phyloP scores from a whole-genome alignment of 805 yeast species.

The Lipomyces yamadae region DNA sequence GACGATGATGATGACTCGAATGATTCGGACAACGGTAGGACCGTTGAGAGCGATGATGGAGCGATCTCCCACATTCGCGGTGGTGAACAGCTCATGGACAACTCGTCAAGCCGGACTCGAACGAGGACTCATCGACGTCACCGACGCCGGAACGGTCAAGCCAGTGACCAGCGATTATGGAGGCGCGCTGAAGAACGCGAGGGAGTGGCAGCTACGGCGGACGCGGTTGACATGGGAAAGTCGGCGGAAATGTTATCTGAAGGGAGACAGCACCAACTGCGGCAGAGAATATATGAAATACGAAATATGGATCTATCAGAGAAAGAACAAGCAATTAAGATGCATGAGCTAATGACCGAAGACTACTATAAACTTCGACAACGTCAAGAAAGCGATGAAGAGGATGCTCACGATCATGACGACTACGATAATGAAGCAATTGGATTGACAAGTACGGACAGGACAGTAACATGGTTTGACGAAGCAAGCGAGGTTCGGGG shows the following conservation, averaged over 20 bases:
- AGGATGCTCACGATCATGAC: conserved; percentile 39
- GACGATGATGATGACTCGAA: conserved; percentile 2
- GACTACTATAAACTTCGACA: conserved; percentile 41
- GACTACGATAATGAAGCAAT: conserved; percentile 24
- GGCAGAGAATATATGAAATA: conserved; percentile 44
- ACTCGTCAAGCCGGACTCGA: conserved; percentile 7
- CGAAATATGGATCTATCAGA: conserved; percentile 43
- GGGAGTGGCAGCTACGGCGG: neutral
- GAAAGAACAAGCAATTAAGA: conserved; percentile 44
- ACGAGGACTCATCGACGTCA: neutral
- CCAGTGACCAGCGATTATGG: neutral
- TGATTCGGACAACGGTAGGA: neutral
- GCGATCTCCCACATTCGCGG: neutral
- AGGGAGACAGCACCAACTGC: conserved; percentile 35
- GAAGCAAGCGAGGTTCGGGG: conserved; percentile 53
- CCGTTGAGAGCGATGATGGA: neutral
- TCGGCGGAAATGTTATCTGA: conserved; percentile 17
- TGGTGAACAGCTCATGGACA: neutral
- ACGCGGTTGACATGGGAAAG: neutral
- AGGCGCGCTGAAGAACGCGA: neutral
- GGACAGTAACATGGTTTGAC: conserved; percentile 47
- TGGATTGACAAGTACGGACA: conserved; percentile 21
- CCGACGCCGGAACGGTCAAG: neutral
- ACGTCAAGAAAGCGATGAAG: conserved; percentile 36
- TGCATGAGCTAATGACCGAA: conserved; percentile 48